Evolutionary conservation across 1,139 yeast genomes (phyloP).

Genomic region (Taphrina wiesneri): DNA sequence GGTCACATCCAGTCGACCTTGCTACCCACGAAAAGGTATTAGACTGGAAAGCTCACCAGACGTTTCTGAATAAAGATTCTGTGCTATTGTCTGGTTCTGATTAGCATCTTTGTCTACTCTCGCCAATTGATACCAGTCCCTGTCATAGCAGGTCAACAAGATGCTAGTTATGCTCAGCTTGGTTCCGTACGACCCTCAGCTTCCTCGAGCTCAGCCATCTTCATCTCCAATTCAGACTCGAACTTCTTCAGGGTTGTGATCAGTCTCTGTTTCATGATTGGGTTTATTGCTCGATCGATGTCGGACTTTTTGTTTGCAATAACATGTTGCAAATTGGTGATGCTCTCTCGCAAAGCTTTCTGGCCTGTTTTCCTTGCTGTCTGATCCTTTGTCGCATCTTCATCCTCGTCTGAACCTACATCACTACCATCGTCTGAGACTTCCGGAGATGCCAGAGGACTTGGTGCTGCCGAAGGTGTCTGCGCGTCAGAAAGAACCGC

Average conservation of each 20-base stretch:
- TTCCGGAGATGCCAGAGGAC: constrained; percentile 45
- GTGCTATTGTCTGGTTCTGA: too few species aligned
- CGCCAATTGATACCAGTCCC: too few species aligned
- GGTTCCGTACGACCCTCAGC: constrained; percentile 1
- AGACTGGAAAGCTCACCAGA: too few species aligned
- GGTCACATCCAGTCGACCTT: too few species aligned
- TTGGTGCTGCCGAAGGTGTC: constrained; percentile 42
- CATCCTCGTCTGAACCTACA: constrained; percentile 57
- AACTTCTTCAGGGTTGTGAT: constrained; percentile 77
- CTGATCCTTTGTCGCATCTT: constrained; percentile 51
- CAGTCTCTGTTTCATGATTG: constrained; percentile 84
- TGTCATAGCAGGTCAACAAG: not conserved
- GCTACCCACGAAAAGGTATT: too few species aligned
- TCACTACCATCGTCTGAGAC: constrained; percentile 54
- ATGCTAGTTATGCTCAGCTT: not conserved
- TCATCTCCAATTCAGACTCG: constrained; percentile 78
- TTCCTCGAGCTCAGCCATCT: constrained; percentile 52
- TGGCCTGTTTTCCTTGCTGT: constrained; percentile 56
- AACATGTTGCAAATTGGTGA: constrained; percentile 75
- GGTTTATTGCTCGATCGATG: constrained; percentile 75
- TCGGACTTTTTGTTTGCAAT: constrained; percentile 75
- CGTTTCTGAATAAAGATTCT: too few species aligned
- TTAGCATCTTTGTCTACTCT: too few species aligned
- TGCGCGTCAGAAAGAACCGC: constrained; percentile 40
- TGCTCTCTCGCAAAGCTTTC: constrained; percentile 79